Conservation (phyloP, 257 asterid species). For the Nicotiana knightiana region DNA sequence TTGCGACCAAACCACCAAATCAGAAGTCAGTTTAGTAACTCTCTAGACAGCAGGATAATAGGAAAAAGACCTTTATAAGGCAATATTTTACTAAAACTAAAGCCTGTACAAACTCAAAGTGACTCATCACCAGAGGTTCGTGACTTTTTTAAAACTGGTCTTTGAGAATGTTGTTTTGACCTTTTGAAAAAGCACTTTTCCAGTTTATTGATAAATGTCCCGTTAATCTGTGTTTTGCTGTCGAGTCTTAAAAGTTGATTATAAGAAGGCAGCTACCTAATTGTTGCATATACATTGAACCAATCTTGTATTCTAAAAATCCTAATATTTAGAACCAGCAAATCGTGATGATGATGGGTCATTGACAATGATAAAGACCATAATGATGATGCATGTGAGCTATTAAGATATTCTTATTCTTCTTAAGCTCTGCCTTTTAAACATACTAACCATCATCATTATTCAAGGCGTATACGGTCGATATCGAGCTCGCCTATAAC, state of each 20-base stretch:
- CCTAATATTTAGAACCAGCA: neutral
- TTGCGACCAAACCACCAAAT: too few relatives aligned
- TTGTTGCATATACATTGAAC: constrained; percentile 9
- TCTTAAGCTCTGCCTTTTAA: neutral
- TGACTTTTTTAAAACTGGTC: too few relatives aligned
- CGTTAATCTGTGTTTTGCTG: neutral
- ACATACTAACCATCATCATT: constrained; percentile 5
- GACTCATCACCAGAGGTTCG: too few relatives aligned
- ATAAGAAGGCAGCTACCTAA: neutral
- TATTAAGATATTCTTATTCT: neutral
- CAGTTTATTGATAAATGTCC: neutral
- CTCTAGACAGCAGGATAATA: too few relatives aligned
- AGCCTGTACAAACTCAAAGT: too few relatives aligned
- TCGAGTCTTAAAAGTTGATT: neutral
- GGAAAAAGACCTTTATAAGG: too few relatives aligned
- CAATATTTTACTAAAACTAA: too few relatives aligned
- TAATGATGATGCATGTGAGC: constrained; percentile 16
- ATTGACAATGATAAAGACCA: neutral
- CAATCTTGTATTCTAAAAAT: neutral
- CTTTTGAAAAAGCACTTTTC: too few relatives aligned
- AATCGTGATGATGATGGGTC: neutral
- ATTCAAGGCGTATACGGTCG: neutral
- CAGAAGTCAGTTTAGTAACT: too few relatives aligned
- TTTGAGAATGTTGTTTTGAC: too few relatives aligned
- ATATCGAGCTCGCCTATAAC: too few relatives aligned